A percentile compares a stretch with the other conserved stretches of the same genome.
Conservation (phyloP, 2,329 filamentous ascomycete genomes). For the Didymella arachidicola region DNA sequence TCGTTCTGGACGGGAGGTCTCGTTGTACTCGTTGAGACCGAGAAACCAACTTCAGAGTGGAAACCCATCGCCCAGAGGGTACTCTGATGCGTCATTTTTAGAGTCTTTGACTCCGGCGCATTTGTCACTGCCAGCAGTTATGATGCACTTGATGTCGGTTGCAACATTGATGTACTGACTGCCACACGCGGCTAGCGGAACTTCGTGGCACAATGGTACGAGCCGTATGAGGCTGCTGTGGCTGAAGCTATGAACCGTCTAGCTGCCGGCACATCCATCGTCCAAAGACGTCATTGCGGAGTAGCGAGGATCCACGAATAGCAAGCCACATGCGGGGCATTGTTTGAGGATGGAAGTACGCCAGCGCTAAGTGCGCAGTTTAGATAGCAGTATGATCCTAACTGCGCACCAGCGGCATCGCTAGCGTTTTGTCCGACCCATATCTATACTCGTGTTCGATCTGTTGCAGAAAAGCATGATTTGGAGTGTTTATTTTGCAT, state of each 20-base stretch:
- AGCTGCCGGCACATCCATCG: background rate
- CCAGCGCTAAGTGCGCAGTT: too few relatives aligned
- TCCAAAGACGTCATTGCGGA: slow-evolving; percentile 18
- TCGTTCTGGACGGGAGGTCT: slow-evolving; percentile 46
- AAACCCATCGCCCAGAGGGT: slow-evolving; percentile 43
- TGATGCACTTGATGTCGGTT: slow-evolving; percentile 1
- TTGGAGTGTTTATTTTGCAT: slow-evolving; percentile 2
- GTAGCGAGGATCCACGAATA: background rate
- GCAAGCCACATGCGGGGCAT: background rate
- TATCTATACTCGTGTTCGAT: too few relatives aligned
- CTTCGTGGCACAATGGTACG: background rate
- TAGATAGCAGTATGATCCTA: too few relatives aligned
- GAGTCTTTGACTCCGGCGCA: too few relatives aligned
- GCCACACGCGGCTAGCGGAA: background rate
- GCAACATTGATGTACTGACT: background rate
- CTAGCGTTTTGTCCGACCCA: too few relatives aligned
- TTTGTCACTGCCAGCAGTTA: background rate
- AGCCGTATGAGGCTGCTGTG: slow-evolving; percentile 17
- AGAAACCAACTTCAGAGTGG: slow-evolving; percentile 50
- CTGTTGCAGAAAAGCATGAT: background rate
- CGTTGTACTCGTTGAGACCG: slow-evolving; percentile 53
- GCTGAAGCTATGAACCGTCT: slow-evolving; percentile 14
- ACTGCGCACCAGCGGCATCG: too few relatives aligned
- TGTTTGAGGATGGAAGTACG: background rate
- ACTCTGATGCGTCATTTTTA: slow-evolving; percentile 28